Evolutionary conservation across 306 rosid species (phyloP), one percentile per base, ranked within the genome.

Genomic region (Echinosophora koreensis): DNA sequence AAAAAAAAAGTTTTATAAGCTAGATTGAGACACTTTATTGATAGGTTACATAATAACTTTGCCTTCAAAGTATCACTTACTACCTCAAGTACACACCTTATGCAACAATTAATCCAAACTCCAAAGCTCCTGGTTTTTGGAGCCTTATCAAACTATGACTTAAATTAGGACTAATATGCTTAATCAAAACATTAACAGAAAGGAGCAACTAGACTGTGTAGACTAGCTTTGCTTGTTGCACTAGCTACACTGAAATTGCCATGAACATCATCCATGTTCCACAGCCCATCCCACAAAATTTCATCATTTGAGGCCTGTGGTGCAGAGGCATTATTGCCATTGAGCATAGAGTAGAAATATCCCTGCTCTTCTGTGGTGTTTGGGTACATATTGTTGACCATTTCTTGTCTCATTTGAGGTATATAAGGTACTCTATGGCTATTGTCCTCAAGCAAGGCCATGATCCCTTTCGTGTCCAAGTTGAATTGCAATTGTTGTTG

Each of bases 181-280:
- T 50, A 73, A 30, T 61, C 27, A 54, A 44, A 64, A 47, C 15
- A 65, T 47, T 51, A 88, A 64, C 91, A 85, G 28, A 87, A 86
- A 74, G 97, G 96, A 75, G 89, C 70, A 51, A 92, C 89, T 82
- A 90, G 75, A 84, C 72, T 92, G 52, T 83, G 92, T 63, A 80
- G 76, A 62, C 65, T 82, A 55, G 74, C 77, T 84, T 80, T 87
- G 83, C 55, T 66, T 74, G 92, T 22, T 50, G 87, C 81, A 80
- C 34, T 77, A 42, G 90, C 83, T 15, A 85, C 28, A 65, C 66
- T 80, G 71, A 80, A 84, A 71, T 69, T 85, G 1, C 84, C 92
- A 66, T 91, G 90, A 78, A 80, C 22, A 76, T 89, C 95, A 77
- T 89, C 98, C 87, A 88, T 62, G 85, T 85, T 91, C 98, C 95